These are phyloP conservation scores for Boletellus emodensis DNA, from an alignment of 768 basidiomycete species.

Conservation along the genomic window DNA sequence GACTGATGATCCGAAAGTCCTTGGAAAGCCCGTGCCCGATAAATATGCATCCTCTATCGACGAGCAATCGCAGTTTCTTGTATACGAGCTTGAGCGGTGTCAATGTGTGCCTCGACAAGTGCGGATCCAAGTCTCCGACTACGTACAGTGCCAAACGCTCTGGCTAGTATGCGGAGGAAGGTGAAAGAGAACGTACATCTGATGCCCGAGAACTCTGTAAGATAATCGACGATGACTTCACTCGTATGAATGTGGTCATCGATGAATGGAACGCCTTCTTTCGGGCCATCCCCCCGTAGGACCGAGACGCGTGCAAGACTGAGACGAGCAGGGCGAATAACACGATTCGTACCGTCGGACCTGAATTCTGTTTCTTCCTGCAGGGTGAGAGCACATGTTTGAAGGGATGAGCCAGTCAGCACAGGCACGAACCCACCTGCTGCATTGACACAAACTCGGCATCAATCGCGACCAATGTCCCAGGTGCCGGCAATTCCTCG, in stretches of 20 bases:
- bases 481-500: constrained; percentile 80
- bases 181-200: constrained; percentile 55
- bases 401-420: not conserved
- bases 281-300: constrained; percentile 76
- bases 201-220: constrained; percentile 97
- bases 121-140: constrained; percentile 93
- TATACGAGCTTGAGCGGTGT: constrained; percentile 98
- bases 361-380: constrained; percentile 95
- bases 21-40: constrained; percentile 96
- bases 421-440: constrained; percentile 47
- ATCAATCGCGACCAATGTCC: constrained; percentile 90
- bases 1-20: constrained; percentile 98
- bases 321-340: constrained; percentile 85
- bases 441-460: constrained; percentile 98
- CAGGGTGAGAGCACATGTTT: not conserved
- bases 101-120: constrained; percentile 77
- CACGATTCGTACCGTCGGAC: constrained; percentile 91
- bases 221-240: constrained; percentile 91
- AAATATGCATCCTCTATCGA: constrained; percentile 94
- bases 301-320: constrained; percentile 95
- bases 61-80: constrained; percentile 90
- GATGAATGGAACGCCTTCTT: constrained; percentile 87
- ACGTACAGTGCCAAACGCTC: not conserved
- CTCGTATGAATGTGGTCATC: constrained; percentile 98
- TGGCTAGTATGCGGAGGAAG: not conserved